phyloP scores from a whole-genome alignment of 495 filamentous ascomycete species.

The Podospora sp. region DNA sequence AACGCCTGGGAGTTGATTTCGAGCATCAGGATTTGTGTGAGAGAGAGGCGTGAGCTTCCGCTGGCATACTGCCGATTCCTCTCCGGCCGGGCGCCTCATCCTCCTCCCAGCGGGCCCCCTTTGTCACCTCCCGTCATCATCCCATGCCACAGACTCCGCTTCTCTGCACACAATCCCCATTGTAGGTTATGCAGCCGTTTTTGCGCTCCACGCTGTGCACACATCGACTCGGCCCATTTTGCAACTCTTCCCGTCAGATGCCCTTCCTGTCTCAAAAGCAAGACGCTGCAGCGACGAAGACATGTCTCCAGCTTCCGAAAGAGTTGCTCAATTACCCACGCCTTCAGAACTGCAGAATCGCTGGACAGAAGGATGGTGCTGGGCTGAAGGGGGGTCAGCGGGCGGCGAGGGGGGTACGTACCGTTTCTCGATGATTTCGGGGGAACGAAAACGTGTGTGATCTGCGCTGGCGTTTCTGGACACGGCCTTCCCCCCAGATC shows the following conservation, averaged over 20 bases:
- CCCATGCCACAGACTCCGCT: constrained; percentile 17
- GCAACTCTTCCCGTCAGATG: background rate
- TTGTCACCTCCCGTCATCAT: constrained; percentile 30
- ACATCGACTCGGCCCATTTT: background rate
- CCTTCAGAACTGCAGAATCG: constrained; percentile 8
- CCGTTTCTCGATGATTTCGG: constrained; percentile 15
- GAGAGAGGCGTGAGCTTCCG: background rate
- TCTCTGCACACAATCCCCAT: constrained; percentile 18
- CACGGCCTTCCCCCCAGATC: constrained; percentile 21
- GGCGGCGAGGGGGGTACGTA: constrained; percentile 10
- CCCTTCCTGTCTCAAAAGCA: background rate
- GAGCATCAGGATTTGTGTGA: background rate
- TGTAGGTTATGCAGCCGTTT: constrained; percentile 18
- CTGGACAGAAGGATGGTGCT: background rate
- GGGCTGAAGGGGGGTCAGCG: background rate
- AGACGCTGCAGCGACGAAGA: background rate
- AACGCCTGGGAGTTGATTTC: background rate
- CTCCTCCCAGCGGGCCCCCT: constrained; percentile 11
- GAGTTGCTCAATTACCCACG: background rate
- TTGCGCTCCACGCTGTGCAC: background rate
- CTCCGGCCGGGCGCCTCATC: background rate
- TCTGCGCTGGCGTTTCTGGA: constrained; percentile 30
- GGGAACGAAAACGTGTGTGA: constrained; percentile 28
- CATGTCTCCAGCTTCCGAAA: background rate
- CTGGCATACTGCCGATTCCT: constrained; percentile 10